These are phyloP conservation scores for Metarhizium robertsii DNA, from an alignment of 2,329 filamentous ascomycete species.

Conservation along the genomic window DNA sequence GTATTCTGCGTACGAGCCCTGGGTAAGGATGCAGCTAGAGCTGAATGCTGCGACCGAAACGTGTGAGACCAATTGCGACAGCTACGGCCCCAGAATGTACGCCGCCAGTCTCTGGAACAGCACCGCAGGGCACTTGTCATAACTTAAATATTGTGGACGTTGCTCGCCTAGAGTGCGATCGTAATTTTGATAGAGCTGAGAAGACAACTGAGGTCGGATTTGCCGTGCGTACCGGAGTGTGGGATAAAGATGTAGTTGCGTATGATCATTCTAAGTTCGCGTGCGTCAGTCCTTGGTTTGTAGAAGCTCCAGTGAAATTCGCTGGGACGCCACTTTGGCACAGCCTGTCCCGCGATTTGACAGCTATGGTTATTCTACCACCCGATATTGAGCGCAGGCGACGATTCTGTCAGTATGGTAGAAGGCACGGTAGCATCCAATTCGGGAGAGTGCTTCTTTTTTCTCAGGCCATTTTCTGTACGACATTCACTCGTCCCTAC, in stretches of 20 bases:
- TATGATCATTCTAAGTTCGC: too few species aligned
- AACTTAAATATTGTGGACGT: background rate
- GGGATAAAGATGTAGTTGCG: background rate
- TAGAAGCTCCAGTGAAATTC: too few species aligned
- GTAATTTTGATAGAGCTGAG: background rate
- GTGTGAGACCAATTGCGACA: background rate
- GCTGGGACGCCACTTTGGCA: too few species aligned
- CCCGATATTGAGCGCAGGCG: too few species aligned
- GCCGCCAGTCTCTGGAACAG: conserved; percentile 1
- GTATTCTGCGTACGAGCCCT: background rate
- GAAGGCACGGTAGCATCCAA: too few species aligned
- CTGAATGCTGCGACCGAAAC: background rate
- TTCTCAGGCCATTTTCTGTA: too few species aligned
- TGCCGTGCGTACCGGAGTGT: background rate
- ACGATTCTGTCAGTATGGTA: too few species aligned
- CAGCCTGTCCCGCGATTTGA: too few species aligned
- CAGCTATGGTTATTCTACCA: too few species aligned
- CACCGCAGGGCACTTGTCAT: conserved; percentile 2
- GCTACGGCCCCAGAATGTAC: background rate
- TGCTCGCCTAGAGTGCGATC: background rate
- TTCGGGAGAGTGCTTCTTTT: too few species aligned
- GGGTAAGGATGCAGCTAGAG: background rate
- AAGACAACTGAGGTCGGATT: background rate
- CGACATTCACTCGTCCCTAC: too few species aligned
- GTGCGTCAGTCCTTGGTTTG: too few species aligned